Base-by-base conservation (phyloP, 352 stramenopile species). In the Paralagenidium karlingii region DNA sequence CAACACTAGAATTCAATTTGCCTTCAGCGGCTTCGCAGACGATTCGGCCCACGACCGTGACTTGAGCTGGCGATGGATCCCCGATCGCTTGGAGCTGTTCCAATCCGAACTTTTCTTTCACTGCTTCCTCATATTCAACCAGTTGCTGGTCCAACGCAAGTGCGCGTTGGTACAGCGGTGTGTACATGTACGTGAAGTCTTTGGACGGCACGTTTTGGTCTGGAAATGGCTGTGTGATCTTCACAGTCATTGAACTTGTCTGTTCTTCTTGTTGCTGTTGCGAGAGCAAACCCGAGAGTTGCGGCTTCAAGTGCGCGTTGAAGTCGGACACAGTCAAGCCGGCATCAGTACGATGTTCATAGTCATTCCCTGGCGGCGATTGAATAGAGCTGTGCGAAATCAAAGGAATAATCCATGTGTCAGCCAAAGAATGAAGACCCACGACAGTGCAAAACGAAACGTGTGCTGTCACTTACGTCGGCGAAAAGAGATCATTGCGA, bases 11-110 rank as follows among this genome's bases (percentile, higher is more conserved):
- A 42, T 91, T 91, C 13, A 91, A 45, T 43, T 89, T 91, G 21
- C 78, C 78, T 34, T 91, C 78, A 7, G 69, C 65, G 3, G 75
- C 78, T 43, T 91, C 78, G 26, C 78, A 91, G 31, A 88, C 69
- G 28, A 91, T 86, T 27, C 78, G 67, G 5, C 78, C 78, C 19
- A 87, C 76, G 6, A 91, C 69, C 0, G 62, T 89, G 24, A 87
- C 73, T 42, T 70, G 65, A 2, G 75, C 68, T 0, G 75, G 73
- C 8, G 78, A 86, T 10, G 75, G 73, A 43, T 91, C 75, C 9
- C 65, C 75, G 13, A 91, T 60, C 0, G 71, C 63, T 15, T 75
- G 64, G 1, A 85, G 55, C 20, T 80, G 55, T 33, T 83, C 60
- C 1, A 87, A 25, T 25, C 77, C 63, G 38, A 71, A 75, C 19